phyloP scores from a whole-genome alignment of 1,284 basidiomycete species.

The Ustilago loliicola region DNA sequence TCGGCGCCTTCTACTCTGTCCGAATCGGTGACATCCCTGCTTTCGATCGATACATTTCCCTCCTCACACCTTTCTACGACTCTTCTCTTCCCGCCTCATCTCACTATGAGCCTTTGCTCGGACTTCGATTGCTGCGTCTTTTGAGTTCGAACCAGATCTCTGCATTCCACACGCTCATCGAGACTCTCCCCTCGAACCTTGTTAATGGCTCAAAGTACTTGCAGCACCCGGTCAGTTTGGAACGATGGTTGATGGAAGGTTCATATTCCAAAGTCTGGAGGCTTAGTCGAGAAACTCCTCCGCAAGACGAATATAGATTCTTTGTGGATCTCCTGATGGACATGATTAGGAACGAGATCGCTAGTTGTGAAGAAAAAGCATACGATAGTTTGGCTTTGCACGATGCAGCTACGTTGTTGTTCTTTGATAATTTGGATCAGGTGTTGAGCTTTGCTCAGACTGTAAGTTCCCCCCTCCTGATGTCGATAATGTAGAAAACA shows the following conservation, averaged over 20 bases:
- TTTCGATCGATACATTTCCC: slow-evolving; percentile 94
- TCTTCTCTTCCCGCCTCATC: slow-evolving; percentile 82
- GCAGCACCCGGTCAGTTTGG: slow-evolving; percentile 72
- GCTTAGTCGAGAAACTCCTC: slow-evolving; percentile 81
- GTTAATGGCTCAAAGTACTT: slow-evolving; percentile 59
- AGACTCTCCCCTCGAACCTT: slow-evolving; percentile 77
- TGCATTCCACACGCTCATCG: slow-evolving; percentile 98
- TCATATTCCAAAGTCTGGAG: slow-evolving; percentile 98
- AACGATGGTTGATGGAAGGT: slow-evolving; percentile 98
- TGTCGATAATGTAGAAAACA: neutral
- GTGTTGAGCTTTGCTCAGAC: slow-evolving; percentile 82
- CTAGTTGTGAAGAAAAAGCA: slow-evolving; percentile 89
- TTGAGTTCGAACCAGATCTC: slow-evolving; percentile 96
- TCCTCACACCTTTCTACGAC: slow-evolving; percentile 88
- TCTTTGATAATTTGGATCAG: slow-evolving; percentile 84
- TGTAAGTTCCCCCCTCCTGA: slow-evolving; percentile 59
- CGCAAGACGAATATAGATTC: slow-evolving; percentile 83
- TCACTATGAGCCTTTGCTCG: slow-evolving; percentile 88
- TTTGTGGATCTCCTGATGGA: slow-evolving; percentile 91
- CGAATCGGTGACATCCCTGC: slow-evolving; percentile 86
- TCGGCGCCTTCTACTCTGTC: slow-evolving; percentile 93
- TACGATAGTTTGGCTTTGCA: slow-evolving; percentile 88
- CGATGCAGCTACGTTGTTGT: slow-evolving; percentile 87
- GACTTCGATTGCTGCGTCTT: slow-evolving; percentile 92
- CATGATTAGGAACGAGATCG: slow-evolving; percentile 94